These are phyloP conservation scores for Maudiozyma bulderi DNA, from an alignment of 805 yeast species.

Conservation along the genomic window DNA sequence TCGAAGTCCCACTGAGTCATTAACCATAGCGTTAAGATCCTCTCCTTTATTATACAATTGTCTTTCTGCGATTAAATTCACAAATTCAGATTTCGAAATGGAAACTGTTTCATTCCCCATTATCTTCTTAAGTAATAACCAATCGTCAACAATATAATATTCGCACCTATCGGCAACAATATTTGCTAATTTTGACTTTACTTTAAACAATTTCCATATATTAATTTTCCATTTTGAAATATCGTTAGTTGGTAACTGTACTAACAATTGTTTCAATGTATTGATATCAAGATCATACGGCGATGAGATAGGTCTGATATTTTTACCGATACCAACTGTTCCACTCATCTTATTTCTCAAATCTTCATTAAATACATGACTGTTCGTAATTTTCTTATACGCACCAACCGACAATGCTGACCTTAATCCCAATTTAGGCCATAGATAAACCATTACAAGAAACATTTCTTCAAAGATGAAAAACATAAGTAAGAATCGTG, in stretches of 20 bases:
- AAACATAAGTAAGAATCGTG: conserved; percentile 40
- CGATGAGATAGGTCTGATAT: conserved; percentile 24
- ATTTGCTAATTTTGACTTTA: conserved; percentile 33
- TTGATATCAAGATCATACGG: conserved; percentile 38
- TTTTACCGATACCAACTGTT: neutral
- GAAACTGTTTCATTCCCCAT: conserved; percentile 3
- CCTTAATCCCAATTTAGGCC: conserved; percentile 50
- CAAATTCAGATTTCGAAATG: conserved; percentile 40
- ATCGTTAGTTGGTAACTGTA: conserved; percentile 29
- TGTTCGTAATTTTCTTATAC: conserved; percentile 19
- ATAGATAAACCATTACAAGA: conserved; percentile 40
- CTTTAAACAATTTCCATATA: conserved; percentile 31
- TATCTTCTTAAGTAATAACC: conserved; percentile 17
- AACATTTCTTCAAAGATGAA: conserved; percentile 45
- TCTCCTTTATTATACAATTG: conserved; percentile 37
- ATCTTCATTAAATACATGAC: neutral
- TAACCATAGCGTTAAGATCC: conserved; percentile 27
- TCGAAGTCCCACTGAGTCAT: conserved; percentile 30
- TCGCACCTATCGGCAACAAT: conserved; percentile 44
- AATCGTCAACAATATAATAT: conserved; percentile 30
- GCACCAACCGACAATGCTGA: conserved; percentile 45
- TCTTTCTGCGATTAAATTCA: conserved; percentile 46
- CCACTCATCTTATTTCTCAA: neutral
- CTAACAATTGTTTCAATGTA: conserved; percentile 32
- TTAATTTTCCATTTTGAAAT: conserved; percentile 32